Evolutionary conservation across 768 basidiomycete genomes (phyloP).

Genomic region (Termitomyces sp.): DNA sequence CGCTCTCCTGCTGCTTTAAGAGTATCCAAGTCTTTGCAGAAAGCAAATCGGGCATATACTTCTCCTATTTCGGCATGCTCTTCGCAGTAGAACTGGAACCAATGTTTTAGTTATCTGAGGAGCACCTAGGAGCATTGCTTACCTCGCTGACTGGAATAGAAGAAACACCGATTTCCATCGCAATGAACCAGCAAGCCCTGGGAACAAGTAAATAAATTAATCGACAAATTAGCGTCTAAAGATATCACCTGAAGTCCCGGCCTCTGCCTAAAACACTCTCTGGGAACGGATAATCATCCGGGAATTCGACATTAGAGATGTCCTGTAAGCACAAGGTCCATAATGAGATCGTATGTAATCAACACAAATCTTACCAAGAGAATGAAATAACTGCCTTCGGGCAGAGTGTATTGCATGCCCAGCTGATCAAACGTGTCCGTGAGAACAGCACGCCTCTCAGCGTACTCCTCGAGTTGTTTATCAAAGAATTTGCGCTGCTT

Average conservation of each 20-base stretch:
- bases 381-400: constrained; percentile 90
- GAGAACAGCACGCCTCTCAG: constrained; percentile 73
- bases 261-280: constrained; percentile 70
- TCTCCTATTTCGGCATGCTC: constrained; percentile 86
- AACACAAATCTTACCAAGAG: constrained; percentile 53
- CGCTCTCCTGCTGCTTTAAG: constrained; percentile 77
- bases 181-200: constrained; percentile 95
- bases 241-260: constrained; percentile 71
- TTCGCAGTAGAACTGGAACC: constrained; percentile 79
- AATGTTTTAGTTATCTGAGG: constrained; percentile 4
- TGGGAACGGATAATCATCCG: constrained; percentile 83
- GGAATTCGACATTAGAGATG: constrained; percentile 71
- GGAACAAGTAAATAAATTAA: not conserved
- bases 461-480: constrained; percentile 70
- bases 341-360: not conserved
- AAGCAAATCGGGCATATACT: constrained; percentile 82
- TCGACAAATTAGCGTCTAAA: not conserved
- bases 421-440: constrained; percentile 75
- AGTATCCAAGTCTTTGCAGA: constrained; percentile 93
- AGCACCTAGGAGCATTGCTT: constrained; percentile 17
- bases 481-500: constrained; percentile 70
- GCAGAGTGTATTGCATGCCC: constrained; percentile 81
- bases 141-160: constrained; percentile 96
- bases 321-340: constrained; percentile 40
- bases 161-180: constrained; percentile 84